A percentile compares a stretch with the other conserved stretches of the same genome.
phyloP scores from a whole-genome alignment of 306 rosid genomes.

The Spatholobus suberectus region DNA sequence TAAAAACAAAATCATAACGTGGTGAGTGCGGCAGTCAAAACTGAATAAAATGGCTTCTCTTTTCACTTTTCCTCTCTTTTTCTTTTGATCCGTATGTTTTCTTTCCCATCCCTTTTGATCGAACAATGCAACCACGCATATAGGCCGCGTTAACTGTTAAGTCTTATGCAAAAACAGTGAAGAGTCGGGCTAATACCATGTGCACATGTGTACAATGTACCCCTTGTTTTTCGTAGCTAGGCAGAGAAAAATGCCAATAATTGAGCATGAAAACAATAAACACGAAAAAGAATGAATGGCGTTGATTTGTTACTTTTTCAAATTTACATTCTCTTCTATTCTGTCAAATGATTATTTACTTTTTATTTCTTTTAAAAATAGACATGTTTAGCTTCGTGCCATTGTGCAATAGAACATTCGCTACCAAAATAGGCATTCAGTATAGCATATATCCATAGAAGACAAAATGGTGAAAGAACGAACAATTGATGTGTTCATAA shows the following conservation, averaged over 20 bases:
- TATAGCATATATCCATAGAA: neutral
- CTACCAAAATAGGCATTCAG: neutral
- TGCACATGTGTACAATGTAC: neutral
- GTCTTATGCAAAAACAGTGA: neutral
- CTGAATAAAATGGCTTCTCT: conserved; percentile 9
- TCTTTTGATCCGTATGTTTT: neutral
- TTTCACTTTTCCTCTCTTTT: neutral
- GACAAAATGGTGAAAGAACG: neutral
- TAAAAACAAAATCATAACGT: conserved; percentile 34
- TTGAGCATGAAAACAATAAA: neutral
- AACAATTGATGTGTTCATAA: neutral
- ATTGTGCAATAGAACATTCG: neutral
- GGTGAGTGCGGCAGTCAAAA: conserved; percentile 23
- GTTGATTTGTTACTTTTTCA: neutral
- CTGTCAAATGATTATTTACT: neutral
- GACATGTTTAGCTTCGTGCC: neutral
- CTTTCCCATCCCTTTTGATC: neutral
- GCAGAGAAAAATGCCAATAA: neutral
- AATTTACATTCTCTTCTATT: neutral
- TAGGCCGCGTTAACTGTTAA: no score
- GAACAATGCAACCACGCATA: neutral
- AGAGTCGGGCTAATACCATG: neutral
- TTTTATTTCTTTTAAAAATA: neutral
- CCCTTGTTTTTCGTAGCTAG: neutral
- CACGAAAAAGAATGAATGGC: neutral